phyloP scores from a whole-genome alignment of 345 rosid species.

The Isatis tinctoria region DNA sequence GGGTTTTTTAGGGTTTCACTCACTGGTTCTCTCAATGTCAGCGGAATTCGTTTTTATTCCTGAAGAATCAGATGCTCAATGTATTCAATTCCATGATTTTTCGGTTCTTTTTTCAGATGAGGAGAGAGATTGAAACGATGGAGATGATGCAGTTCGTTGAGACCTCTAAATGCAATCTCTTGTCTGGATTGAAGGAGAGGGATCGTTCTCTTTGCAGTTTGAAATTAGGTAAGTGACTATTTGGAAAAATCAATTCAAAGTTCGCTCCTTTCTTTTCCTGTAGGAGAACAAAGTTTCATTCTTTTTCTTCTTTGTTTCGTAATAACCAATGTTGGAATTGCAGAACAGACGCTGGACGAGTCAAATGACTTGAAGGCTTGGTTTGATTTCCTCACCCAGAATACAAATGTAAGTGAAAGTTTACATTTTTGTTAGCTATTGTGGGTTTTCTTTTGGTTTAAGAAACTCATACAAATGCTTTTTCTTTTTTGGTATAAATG shows the following conservation, averaged over 20 bases:
- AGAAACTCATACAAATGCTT: neutral
- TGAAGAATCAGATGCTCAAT: neutral
- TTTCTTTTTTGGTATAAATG: neutral
- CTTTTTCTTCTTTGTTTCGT: conserved; percentile 1
- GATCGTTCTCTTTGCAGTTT: conserved; percentile 45
- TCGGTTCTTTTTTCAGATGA: conserved; percentile 38
- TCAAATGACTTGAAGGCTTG: conserved; percentile 55
- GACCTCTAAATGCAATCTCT: conserved; percentile 50
- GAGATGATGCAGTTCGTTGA: conserved; percentile 44
- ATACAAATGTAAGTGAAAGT: conserved; percentile 40
- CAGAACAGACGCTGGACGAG: conserved; percentile 66
- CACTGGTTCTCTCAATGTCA: neutral
- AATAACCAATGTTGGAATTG: conserved; percentile 4
- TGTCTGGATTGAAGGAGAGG: conserved; percentile 52
- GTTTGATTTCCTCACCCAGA: conserved; percentile 46
- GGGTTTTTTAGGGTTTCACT: conserved; percentile 32
- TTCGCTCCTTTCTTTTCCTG: neutral
- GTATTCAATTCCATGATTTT: neutral
- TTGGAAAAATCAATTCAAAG: neutral
- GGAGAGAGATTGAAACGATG: conserved; percentile 33
- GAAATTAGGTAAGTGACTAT: conserved; percentile 45
- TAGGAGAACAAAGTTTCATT: neutral
- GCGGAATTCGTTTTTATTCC: neutral
- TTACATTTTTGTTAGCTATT: neutral
- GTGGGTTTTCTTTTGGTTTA: neutral